Evolutionary conservation across 257 asterid species (phyloP).

Genomic region (Gentiana straminea): DNA sequence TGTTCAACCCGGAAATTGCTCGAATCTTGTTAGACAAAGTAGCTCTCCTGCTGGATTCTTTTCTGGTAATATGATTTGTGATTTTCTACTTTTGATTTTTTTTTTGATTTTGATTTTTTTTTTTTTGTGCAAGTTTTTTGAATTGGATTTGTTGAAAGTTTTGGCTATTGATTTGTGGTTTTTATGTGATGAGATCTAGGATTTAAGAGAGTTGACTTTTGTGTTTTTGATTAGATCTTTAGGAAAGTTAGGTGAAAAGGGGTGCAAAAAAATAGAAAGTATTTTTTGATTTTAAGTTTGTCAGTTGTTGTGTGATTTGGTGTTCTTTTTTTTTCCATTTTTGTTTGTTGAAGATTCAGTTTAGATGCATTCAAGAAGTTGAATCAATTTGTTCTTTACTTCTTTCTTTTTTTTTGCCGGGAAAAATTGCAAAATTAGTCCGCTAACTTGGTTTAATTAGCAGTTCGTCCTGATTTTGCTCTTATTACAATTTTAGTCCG

Average conservation of each 20-base stretch:
- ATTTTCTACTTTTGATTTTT: background rate
- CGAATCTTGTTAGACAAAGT: slow-evolving; percentile 63
- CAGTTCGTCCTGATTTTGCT: too few relatives aligned
- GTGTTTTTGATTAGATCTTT: slow-evolving; percentile 2
- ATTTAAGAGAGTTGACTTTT: slow-evolving; percentile 1
- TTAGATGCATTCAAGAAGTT: too few relatives aligned
- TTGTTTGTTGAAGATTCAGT: background rate
- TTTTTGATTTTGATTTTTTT: background rate
- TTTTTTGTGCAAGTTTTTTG: background rate
- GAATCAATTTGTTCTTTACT: too few relatives aligned
- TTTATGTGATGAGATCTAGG: background rate
- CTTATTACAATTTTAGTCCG: too few relatives aligned
- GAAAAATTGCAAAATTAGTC: too few relatives aligned
- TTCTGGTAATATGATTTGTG: slow-evolving; percentile 33
- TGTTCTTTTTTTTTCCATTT: background rate
- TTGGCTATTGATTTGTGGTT: background rate
- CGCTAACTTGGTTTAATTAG: too few relatives aligned
- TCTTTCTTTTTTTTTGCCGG: too few relatives aligned
- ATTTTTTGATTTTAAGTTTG: background rate
- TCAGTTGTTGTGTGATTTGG: background rate
- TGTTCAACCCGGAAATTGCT: slow-evolving; percentile 14
- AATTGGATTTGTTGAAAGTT: background rate
- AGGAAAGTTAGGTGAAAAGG: background rate
- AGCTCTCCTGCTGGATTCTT: slow-evolving; percentile 88
- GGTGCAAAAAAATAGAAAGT: background rate